Conservation (phyloP, 176 grass and related monocot species). For the Eragrostis curvula region DNA sequence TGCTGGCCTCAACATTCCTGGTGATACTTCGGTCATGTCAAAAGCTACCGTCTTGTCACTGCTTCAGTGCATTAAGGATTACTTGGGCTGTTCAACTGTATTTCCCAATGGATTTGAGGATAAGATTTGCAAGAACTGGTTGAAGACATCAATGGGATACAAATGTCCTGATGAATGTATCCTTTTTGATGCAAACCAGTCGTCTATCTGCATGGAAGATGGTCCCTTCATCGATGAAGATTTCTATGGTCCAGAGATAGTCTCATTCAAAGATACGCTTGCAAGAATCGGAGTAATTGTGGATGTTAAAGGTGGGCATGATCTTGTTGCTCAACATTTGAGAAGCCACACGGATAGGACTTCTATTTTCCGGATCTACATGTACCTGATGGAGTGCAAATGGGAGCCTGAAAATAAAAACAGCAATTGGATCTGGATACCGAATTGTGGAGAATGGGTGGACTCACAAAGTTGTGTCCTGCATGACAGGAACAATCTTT, state of each 20-base stretch:
- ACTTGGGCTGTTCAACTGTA: background rate
- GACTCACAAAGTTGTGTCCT: slow-evolving; percentile 45
- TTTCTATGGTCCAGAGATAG: slow-evolving; percentile 57
- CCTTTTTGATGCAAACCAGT: slow-evolving; percentile 56
- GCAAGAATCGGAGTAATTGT: slow-evolving; percentile 53
- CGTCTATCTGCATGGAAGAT: slow-evolving; percentile 44
- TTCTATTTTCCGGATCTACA: slow-evolving; percentile 66
- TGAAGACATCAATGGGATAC: slow-evolving; percentile 66
- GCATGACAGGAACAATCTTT: slow-evolving; percentile 53
- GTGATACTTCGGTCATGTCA: slow-evolving; percentile 35
- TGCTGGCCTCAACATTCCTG: slow-evolving; percentile 54
- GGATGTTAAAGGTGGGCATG: slow-evolving; percentile 30
- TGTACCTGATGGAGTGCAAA: slow-evolving; percentile 45
- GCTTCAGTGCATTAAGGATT: slow-evolving; percentile 46
- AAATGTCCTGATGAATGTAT: slow-evolving; percentile 49
- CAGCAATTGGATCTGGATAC: slow-evolving; percentile 68
- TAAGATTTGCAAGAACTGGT: slow-evolving; percentile 53
- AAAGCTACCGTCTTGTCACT: slow-evolving; percentile 41
- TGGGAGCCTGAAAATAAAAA: slow-evolving; percentile 45
- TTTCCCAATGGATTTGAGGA: slow-evolving; percentile 46
- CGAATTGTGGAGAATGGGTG: slow-evolving; percentile 65
- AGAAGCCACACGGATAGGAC: slow-evolving; percentile 44
- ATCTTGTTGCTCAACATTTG: slow-evolving; percentile 52
- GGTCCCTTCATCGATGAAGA: slow-evolving; percentile 79
- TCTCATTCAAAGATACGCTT: slow-evolving; percentile 45